phyloP scores from a whole-genome alignment of 179 eudicot species.

The Heliamphora pulchella region DNA sequence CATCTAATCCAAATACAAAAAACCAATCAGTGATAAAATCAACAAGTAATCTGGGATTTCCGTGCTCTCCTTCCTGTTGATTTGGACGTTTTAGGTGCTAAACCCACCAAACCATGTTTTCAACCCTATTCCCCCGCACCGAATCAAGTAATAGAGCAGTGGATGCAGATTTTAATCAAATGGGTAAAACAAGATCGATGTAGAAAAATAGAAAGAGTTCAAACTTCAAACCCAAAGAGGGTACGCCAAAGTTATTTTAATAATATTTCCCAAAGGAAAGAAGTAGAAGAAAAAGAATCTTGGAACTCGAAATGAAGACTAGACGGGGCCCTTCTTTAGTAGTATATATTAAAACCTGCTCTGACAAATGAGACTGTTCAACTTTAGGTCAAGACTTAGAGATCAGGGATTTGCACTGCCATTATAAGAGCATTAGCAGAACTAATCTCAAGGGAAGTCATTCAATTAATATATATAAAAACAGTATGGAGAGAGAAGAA shows the following conservation, averaged over 20 bases:
- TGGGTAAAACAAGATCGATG: too few relatives aligned
- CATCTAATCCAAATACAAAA: neutral
- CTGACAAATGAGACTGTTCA: neutral
- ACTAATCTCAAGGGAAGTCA: too few relatives aligned
- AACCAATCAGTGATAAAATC: slow-evolving; percentile 9
- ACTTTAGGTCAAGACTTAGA: neutral
- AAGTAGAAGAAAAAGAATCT: slow-evolving; percentile 9
- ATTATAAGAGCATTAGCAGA: neutral
- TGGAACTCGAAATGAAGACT: slow-evolving; percentile 5
- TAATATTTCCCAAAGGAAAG: too few relatives aligned
- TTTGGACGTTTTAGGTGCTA: slow-evolving; percentile 16
- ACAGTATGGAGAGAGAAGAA: neutral
- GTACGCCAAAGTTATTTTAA: neutral
- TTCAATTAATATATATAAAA: too few relatives aligned
- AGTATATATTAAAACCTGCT: neutral
- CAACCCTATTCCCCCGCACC: slow-evolving; percentile 7
- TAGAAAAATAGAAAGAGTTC: neutral
- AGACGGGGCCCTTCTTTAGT: slow-evolving; percentile 8
- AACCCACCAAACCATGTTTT: slow-evolving; percentile 28
- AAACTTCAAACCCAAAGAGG: neutral
- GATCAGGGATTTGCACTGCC: neutral
- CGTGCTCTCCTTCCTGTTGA: slow-evolving; percentile 10
- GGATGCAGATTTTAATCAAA: neutral
- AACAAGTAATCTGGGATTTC: neutral
- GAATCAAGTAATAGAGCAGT: slow-evolving; percentile 3